A percentile compares a stretch with the other conserved stretches of the same genome.
phyloP scores from a whole-genome alignment of 345 rosid species.

The Salix caprea region DNA sequence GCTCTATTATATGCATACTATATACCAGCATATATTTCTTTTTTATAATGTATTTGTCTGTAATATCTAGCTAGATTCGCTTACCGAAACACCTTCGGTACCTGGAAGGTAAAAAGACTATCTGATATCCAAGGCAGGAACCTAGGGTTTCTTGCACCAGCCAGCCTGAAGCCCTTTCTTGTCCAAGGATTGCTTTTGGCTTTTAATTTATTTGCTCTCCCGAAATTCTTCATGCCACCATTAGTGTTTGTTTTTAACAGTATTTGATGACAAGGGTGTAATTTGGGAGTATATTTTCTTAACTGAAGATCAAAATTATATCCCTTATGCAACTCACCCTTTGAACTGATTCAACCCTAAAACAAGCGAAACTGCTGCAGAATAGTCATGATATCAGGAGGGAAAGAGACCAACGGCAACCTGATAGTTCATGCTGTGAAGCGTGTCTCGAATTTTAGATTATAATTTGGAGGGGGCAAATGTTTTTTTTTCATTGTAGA shows the following conservation, averaged over 20 bases:
- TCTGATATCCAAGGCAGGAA: background rate
- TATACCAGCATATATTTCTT: background rate
- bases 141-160: background rate
- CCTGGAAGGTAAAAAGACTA: no score
- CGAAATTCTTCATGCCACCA: background rate
- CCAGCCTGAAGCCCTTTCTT: background rate
- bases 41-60: background rate
- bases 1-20: no score
- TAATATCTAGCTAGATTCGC: background rate
- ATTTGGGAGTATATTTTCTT: no score
- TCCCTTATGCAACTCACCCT: background rate
- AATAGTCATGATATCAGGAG: no score
- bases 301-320: background rate
- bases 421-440: no score
- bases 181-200: background rate
- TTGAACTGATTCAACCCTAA: background rate
- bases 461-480: no score
- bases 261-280: background rate
- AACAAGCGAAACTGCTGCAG: background rate
- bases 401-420: no score
- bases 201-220: background rate
- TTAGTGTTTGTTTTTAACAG: no score
- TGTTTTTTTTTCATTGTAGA: no score
- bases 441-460: no score
- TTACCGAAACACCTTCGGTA: background rate